Evolutionary conservation across 495 filamentous ascomycete genomes (phyloP).

Genomic region (Margaritispora aquatica): DNA sequence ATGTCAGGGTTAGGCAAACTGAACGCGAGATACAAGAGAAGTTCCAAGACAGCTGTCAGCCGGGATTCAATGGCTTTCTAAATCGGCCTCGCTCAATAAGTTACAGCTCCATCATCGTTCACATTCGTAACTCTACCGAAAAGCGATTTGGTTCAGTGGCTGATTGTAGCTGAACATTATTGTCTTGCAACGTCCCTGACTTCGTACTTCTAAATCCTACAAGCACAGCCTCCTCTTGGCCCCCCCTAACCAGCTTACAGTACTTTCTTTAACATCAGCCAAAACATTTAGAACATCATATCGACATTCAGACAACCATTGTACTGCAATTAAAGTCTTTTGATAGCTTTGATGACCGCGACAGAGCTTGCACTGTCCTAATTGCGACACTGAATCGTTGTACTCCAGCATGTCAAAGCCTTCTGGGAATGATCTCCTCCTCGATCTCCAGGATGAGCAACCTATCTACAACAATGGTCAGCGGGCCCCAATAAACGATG

Average conservation of each 20-base stretch:
- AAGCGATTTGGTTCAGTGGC: neutral
- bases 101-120: neutral
- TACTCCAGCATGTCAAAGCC: conserved; percentile 60
- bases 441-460: conserved; percentile 65
- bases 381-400: conserved; percentile 17
- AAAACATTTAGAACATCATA: neutral
- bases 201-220: conserved; percentile 20
- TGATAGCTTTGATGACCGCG: conserved; percentile 9
- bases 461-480: conserved; percentile 68
- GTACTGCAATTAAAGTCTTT: neutral
- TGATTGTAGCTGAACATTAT: neutral
- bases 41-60: neutral
- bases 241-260: conserved; percentile 1
- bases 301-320: neutral
- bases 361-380: conserved; percentile 2
- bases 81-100: neutral
- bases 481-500: conserved; percentile 66
- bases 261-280: neutral
- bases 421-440: conserved; percentile 58
- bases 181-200: neutral
- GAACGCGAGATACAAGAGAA: neutral
- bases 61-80: neutral
- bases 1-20: neutral
- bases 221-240: conserved; percentile 28
- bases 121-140: neutral